Evolutionary conservation across 1,284 basidiomycete genomes (phyloP).

Genomic region (Marasmius tenuissimus): DNA sequence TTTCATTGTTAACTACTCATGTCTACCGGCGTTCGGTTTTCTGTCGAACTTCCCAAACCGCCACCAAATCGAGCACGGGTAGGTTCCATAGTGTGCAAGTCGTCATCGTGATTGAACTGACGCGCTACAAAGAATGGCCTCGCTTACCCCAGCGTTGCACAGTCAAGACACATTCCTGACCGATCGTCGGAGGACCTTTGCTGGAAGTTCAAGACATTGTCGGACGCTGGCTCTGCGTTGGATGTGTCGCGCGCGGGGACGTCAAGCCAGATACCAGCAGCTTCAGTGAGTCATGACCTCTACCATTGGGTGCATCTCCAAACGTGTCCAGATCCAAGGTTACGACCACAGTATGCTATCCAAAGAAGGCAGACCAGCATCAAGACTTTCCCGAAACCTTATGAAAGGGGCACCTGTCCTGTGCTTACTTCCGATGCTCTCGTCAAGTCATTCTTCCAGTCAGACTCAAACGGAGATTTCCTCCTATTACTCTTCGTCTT

Average conservation of each 20-base stretch:
- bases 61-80: conserved; percentile 28
- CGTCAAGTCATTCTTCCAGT: too few species aligned
- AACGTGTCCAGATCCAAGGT: not conserved
- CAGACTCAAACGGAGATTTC: conserved; percentile 4
- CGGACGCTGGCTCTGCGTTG: not conserved
- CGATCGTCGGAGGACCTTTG: conserved; percentile 33
- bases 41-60: conserved; percentile 24
- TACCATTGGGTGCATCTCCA: not conserved
- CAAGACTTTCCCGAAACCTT: not conserved
- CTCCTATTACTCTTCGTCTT: conserved; percentile 8
- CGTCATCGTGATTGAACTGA: conserved; percentile 5
- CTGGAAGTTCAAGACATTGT: conserved; percentile 30
- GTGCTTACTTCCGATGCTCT: not conserved
- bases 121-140: conserved; percentile 21
- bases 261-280: not conserved
- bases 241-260: not conserved
- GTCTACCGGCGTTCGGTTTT: conserved; percentile 23
- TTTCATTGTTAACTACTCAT: conserved; percentile 4
- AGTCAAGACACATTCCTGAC: conserved; percentile 31
- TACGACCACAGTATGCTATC: not conserved
- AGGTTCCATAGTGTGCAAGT: conserved; percentile 7
- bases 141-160: conserved; percentile 39
- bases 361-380: not conserved
- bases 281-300: not conserved
- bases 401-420: not conserved